A percentile compares a stretch with the other conserved stretches of the same genome.
Evolutionary conservation across 345 rosid species (phyloP).

Genomic region (Sisymbrium irio): DNA sequence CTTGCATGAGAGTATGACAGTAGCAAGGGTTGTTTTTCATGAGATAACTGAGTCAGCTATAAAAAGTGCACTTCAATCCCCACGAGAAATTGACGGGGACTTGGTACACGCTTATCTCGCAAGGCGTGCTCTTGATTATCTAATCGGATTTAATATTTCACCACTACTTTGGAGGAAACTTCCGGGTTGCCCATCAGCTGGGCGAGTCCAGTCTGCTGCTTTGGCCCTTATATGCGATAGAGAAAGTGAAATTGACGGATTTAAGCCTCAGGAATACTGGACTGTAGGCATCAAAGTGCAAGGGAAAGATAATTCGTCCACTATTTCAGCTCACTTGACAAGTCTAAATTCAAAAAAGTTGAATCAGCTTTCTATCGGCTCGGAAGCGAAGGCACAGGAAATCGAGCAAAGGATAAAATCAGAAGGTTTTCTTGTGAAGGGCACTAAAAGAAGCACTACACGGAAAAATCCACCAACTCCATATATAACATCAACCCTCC

Average conservation of each 20-base stretch:
- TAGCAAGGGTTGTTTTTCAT: slow-evolving; percentile 91
- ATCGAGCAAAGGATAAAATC: slow-evolving; percentile 56
- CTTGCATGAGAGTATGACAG: slow-evolving; percentile 59
- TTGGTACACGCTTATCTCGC: slow-evolving; percentile 96
- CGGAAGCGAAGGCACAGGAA: slow-evolving; percentile 51
- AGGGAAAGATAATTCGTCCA: slow-evolving; percentile 33
- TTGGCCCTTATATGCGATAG: slow-evolving; percentile 85
- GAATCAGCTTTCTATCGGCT: slow-evolving; percentile 70
- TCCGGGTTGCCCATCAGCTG: slow-evolving; percentile 98
- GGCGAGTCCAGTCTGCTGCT: slow-evolving; percentile 98
- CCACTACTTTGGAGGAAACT: slow-evolving; percentile 94
- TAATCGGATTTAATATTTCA: slow-evolving; percentile 91
- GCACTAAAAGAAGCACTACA: slow-evolving; percentile 48
- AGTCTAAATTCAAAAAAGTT: slow-evolving; percentile 63
- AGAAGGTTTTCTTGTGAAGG: slow-evolving; percentile 53
- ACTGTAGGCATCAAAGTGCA: slow-evolving; percentile 55
- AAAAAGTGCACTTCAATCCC: slow-evolving; percentile 69
- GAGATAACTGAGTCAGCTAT: slow-evolving; percentile 95
- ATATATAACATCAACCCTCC: slow-evolving; percentile 94
- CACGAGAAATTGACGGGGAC: slow-evolving; percentile 80
- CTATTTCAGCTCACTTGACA: slow-evolving; percentile 65
- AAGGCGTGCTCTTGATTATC: slow-evolving; percentile 94
- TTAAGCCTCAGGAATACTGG: slow-evolving; percentile 88
- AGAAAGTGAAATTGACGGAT: slow-evolving; percentile 88
- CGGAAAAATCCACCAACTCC: slow-evolving; percentile 89